phyloP scores from a whole-genome alignment of 768 basidiomycete species.

The Suillus alpinus region DNA sequence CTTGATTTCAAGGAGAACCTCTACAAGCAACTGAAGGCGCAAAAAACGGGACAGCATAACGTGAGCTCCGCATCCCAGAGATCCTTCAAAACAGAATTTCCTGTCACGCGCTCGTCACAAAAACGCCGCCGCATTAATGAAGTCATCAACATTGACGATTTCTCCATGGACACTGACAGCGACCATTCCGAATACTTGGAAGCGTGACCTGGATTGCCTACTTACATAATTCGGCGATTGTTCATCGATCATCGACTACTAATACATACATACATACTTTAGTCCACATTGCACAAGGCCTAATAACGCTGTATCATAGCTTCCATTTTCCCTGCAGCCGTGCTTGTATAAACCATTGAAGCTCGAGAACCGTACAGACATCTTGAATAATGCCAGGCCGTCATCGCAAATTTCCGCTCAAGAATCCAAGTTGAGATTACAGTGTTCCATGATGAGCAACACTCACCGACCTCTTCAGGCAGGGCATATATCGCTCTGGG shows the following conservation, averaged over 20 bases:
- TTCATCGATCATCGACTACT: not conserved
- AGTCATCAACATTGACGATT: not conserved
- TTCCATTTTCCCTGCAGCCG: not conserved
- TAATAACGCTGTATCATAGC: not conserved
- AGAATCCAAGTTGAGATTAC: slow-evolving; percentile 30
- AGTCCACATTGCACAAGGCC: too few species aligned
- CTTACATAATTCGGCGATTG: not conserved
- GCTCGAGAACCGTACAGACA: not conserved
- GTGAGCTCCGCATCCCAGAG: not conserved
- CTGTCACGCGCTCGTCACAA: not conserved
- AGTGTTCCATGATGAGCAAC: slow-evolving; percentile 10
- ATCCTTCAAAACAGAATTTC: not conserved
- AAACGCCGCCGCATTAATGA: not conserved
- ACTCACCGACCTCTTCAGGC: slow-evolving; percentile 37
- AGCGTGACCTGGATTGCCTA: not conserved
- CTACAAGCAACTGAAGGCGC: slow-evolving; percentile 18
- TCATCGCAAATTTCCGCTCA: slow-evolving; percentile 26
- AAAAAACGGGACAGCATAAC: not conserved
- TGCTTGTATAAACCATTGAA: not conserved
- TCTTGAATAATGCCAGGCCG: slow-evolving; percentile 18
- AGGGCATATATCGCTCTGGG: slow-evolving; percentile 84
- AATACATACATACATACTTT: not conserved
- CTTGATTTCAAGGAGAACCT: slow-evolving; percentile 43
- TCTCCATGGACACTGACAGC: not conserved
- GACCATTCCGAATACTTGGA: too few species aligned